Evolutionary conservation across 495 filamentous ascomycete genomes (phyloP).

Genomic region (Tuber calosporum): DNA sequence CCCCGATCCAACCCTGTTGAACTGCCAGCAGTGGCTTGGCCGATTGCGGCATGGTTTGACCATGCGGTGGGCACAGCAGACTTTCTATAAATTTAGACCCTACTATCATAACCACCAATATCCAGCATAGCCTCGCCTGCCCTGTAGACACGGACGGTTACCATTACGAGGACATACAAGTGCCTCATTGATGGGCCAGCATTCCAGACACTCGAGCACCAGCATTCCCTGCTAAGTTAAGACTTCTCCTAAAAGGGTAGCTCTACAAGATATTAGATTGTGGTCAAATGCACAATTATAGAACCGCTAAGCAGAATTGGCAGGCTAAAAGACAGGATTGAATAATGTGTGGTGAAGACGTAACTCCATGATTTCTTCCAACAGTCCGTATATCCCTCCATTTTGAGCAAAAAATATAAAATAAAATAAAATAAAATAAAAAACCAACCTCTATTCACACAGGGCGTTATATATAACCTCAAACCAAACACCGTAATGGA

Average conservation of each 20-base stretch:
- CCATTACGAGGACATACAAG: not conserved
- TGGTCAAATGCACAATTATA: not conserved
- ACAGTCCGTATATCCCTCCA: not conserved
- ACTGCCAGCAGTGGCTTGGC: not conserved
- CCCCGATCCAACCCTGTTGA: not conserved
- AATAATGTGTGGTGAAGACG: not conserved
- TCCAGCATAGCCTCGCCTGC: not conserved
- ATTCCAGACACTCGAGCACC: not conserved
- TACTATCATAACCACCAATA: not conserved
- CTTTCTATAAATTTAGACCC: not conserved
- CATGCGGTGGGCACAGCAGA: not conserved
- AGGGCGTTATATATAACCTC: not conserved
- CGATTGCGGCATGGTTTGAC: not conserved
- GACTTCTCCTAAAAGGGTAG: not conserved
- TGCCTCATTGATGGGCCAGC: not conserved
- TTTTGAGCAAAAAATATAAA: slow-evolving; percentile 4
- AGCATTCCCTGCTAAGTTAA: not conserved
- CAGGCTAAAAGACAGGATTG: not conserved
- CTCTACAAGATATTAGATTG: not conserved
- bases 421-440: not conserved
- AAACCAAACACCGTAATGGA: slow-evolving; percentile 4
- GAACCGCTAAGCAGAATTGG: not conserved
- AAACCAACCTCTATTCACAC: slow-evolving; percentile 18
- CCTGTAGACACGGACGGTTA: not conserved
- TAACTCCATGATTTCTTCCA: not conserved